These are phyloP conservation scores for Eruca vesicaria DNA, from an alignment of 441 rosid genomes.

Conservation along the genomic window DNA sequence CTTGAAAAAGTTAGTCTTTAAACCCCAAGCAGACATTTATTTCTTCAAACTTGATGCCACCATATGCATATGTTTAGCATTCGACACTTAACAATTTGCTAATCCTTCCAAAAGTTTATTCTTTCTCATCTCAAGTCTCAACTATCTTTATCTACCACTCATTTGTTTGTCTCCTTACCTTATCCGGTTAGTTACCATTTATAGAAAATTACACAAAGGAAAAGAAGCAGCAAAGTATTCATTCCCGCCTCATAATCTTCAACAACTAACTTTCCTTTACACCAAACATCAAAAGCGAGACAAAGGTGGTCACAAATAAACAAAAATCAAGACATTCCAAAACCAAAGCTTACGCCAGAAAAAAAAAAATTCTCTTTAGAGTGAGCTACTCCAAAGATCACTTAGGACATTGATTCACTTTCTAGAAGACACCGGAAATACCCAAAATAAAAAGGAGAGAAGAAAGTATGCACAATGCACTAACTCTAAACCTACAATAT, in stretches of 20 bases:
- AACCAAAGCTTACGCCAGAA: slow-evolving; percentile 11
- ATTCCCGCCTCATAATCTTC: slow-evolving; percentile 6
- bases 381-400: slow-evolving; percentile 16
- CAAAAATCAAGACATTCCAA: slow-evolving; percentile 8
- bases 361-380: slow-evolving; percentile 13
- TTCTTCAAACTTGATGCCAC: neutral
- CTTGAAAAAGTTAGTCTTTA: neutral
- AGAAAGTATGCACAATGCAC: slow-evolving; percentile 66
- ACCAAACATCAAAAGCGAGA: slow-evolving; percentile 4
- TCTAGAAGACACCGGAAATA: neutral
- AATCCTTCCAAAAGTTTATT: neutral
- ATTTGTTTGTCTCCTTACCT: neutral
- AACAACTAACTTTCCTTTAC: slow-evolving; percentile 19
- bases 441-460: neutral
- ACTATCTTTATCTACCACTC: neutral
- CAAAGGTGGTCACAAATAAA: neutral
- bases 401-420: slow-evolving; percentile 15
- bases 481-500: slow-evolving; percentile 67
- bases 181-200: neutral
- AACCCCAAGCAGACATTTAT: neutral
- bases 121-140: neutral
- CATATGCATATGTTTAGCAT: neutral
- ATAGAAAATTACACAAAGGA: neutral
- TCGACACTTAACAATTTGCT: neutral
- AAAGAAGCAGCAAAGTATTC: neutral